Evolutionary conservation across 768 basidiomycete species (phyloP).

Genomic region (Xanthoconium stramineum): DNA sequence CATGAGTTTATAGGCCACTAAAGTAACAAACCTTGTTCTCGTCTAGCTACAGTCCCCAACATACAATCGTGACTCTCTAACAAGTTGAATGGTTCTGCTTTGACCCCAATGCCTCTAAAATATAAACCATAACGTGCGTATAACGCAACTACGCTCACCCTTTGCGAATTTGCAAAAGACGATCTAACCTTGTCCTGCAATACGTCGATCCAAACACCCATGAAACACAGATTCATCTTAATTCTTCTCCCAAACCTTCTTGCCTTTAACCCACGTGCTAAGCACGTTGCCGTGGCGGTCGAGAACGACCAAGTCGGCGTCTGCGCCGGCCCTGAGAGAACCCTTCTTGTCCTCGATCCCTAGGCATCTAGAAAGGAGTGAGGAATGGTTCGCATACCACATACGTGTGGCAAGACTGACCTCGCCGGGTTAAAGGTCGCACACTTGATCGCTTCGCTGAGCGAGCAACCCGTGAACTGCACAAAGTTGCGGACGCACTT

Average conservation of each 20-base stretch:
- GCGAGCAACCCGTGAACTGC: conserved; percentile 76
- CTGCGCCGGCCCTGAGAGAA: conserved; percentile 74
- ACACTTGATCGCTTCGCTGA: conserved; percentile 82
- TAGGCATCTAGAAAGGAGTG: conserved; percentile 51
- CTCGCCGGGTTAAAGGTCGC: conserved; percentile 84
- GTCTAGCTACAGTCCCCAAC: background rate
- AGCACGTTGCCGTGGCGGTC: conserved; percentile 63
- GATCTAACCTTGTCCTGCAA: background rate
- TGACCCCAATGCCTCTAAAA: background rate
- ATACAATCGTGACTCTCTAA: no score
- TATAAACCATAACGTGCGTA: background rate
- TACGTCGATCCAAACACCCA: background rate
- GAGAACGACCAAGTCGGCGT: conserved; percentile 82
- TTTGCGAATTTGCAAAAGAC: background rate
- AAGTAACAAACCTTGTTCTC: background rate
- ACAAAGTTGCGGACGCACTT: conserved; percentile 85
- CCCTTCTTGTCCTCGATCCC: conserved; percentile 80
- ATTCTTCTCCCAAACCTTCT: conserved; percentile 58
- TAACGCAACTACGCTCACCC: background rate
- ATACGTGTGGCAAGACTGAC: conserved; percentile 33
- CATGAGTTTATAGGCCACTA: background rate
- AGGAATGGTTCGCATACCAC: background rate
- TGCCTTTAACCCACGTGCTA: conserved; percentile 76
- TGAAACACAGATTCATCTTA: conserved; percentile 7
- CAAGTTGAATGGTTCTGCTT: no score